phyloP scores from a whole-genome alignment of 2,329 filamentous ascomycete species.

The Xylaria sp. region DNA sequence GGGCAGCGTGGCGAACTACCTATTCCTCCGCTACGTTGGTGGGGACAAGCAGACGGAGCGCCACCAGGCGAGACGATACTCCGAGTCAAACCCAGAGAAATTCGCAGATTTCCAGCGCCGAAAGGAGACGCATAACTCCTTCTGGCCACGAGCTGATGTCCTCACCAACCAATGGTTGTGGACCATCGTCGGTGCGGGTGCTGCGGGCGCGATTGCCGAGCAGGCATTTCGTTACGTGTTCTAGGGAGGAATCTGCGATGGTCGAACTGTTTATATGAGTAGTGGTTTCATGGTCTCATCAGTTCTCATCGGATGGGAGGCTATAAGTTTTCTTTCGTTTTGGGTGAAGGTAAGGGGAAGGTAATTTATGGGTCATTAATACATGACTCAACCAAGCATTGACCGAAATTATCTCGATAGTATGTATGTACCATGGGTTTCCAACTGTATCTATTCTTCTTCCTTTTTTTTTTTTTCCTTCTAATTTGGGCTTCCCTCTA shows the following conservation, averaged over 20 bases:
- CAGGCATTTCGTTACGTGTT: slow-evolving; percentile 29
- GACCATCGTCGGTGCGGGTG: slow-evolving; percentile 56
- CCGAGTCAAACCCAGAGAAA: slow-evolving; percentile 55
- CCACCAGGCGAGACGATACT: slow-evolving; percentile 58
- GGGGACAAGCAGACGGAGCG: slow-evolving; percentile 62
- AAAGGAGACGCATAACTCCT: slow-evolving; percentile 60
- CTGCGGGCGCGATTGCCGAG: slow-evolving; percentile 55
- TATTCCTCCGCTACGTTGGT: slow-evolving; percentile 61
- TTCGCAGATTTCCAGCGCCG: slow-evolving; percentile 59
- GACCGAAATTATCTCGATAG: too few relatives aligned
- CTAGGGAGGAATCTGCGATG: background rate
- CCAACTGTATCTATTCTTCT: too few relatives aligned
- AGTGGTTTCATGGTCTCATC: background rate
- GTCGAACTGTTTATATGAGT: background rate
- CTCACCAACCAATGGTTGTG: slow-evolving; percentile 62
- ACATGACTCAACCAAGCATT: too few relatives aligned
- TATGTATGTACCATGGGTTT: too few relatives aligned
- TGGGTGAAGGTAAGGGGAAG: too few relatives aligned
- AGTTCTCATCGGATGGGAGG: too few relatives aligned
- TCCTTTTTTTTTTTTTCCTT: too few relatives aligned
- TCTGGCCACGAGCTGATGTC: slow-evolving; percentile 61
- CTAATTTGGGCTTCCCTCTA: too few relatives aligned
- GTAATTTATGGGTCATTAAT: too few relatives aligned
- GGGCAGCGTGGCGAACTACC: slow-evolving; percentile 63
- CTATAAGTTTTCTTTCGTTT: too few relatives aligned